phyloP scores from a whole-genome alignment of 1,284 basidiomycete genomes.

The Irpex sp. region DNA sequence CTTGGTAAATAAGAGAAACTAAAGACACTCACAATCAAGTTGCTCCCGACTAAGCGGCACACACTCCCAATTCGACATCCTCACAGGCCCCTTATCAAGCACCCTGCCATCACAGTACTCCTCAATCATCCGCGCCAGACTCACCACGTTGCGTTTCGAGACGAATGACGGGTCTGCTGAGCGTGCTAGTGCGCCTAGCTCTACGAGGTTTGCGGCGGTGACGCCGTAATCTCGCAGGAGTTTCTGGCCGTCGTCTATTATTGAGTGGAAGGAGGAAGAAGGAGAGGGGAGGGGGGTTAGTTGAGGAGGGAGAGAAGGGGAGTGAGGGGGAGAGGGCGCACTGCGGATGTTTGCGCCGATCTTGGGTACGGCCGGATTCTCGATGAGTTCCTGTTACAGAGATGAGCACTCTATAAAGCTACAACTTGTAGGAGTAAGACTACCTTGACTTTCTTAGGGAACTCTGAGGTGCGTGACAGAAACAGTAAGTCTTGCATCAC shows the following conservation, averaged over 20 bases:
- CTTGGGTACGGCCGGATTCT: constrained; percentile 44
- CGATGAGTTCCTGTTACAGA: constrained; percentile 53
- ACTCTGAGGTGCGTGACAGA: constrained; percentile 30
- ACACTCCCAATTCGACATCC: constrained; percentile 58
- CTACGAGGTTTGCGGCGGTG: constrained; percentile 45
- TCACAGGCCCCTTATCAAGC: constrained; percentile 47
- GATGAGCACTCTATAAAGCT: too few species aligned
- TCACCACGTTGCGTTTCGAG: constrained; percentile 40
- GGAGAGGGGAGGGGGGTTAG: too few species aligned
- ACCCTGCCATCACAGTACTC: constrained; percentile 42
- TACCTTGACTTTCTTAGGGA: constrained; percentile 43
- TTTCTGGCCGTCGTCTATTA: constrained; percentile 61
- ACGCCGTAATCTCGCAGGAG: constrained; percentile 61
- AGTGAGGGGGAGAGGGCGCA: too few species aligned
- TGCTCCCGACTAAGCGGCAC: constrained; percentile 37
- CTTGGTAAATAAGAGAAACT: too few species aligned
- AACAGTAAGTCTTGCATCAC: too few species aligned
- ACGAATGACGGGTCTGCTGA: constrained; percentile 42
- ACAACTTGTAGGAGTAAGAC: too few species aligned
- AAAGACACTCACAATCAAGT: constrained; percentile 48
- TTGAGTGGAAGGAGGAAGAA: too few species aligned
- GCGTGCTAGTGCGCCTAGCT: constrained; percentile 49
- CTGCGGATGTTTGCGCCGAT: constrained; percentile 60
- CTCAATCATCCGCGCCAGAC: constrained; percentile 50
- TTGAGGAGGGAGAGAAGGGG: too few species aligned